Base-by-base conservation (phyloP, 768 basidiomycete species). In the Favolaschia claudopus region DNA sequence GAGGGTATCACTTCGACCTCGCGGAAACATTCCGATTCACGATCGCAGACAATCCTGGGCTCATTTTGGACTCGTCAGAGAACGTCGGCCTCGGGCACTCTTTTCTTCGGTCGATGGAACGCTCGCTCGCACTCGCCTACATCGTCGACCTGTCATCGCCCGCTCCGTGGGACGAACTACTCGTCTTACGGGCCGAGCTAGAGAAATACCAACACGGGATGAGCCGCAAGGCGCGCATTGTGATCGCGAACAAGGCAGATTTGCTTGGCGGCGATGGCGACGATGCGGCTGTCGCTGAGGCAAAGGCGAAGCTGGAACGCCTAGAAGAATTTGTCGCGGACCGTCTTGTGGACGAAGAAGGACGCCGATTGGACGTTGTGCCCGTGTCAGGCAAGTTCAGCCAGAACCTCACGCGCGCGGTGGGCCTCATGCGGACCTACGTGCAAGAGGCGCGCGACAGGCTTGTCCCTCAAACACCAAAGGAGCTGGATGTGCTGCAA, bases 191-290 rank as follows among this genome's bases (percentile, higher is more conserved):
- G 20, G 84, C 88, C n/a, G 96, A 99, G 74, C 76, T 99, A 27
- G 92, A 95, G 67, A 85, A 83, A 67, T 91, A 92, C 71, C 86
- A 91, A 69, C 78, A 82, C 2, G 93, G 90, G 14, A 86, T 98
- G 83, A 91, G 89, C 69, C 68, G 73, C 19, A 87, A 91, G 68
- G 90, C 87, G 20, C 81, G 89, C 24, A 81, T 97, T 70, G 92
- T 99, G 36, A 79, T 99, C 17, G 92, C 93, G 25, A 99, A 98
- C 79, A 99, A 99, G 74, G 97, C 95, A 0, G 97, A 99, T 75
- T 71, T 93, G 29, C 82, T 96, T 3, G 91, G 79, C 2, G 80
- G 74, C 0, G 79, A 79, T 10, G 81, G 76, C 12, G 79, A 81
- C 27, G 72, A 74, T n/a, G 74, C 69, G 15, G 80, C 81, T 7